phyloP scores from a whole-genome alignment of 2,329 filamentous ascomycete genomes.

The Pochonia chlamydosporia region DNA sequence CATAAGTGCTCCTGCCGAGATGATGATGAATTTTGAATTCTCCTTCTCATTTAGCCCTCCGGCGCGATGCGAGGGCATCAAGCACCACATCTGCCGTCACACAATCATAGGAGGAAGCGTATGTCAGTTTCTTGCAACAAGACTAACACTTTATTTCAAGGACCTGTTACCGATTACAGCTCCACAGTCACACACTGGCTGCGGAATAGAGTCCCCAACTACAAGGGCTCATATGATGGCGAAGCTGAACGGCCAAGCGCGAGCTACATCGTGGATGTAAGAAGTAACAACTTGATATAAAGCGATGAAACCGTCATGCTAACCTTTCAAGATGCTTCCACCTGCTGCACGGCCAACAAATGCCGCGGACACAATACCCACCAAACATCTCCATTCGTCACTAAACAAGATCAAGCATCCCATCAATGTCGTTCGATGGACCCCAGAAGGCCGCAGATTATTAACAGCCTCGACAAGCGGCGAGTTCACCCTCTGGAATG shows the following conservation, averaged over 20 bases:
- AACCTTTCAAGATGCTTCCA: conserved; percentile 66
- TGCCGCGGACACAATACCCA: conserved; percentile 81
- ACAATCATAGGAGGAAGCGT: neutral
- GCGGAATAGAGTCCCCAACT: conserved; percentile 65
- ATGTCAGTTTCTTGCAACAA: conserved; percentile 4
- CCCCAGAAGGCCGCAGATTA: conserved; percentile 85
- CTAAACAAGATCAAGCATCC: conserved; percentile 98
- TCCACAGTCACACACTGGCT: conserved; percentile 89
- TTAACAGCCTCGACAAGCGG: conserved; percentile 93
- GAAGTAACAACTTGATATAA: neutral
- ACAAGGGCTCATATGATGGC: conserved; percentile 63
- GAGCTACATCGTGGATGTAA: conserved; percentile 84
- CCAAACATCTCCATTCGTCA: conserved; percentile 96
- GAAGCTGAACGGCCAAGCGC: conserved; percentile 79
- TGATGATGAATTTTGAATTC: neutral
- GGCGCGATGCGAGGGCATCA: neutral
- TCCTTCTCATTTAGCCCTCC: neutral
- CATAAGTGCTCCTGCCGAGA: neutral
- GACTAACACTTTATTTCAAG: conserved; percentile 37
- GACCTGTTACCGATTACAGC: conserved; percentile 89
- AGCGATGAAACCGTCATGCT: conserved; percentile 6
- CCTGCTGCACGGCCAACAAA: conserved; percentile 69
- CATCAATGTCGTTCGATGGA: conserved; percentile 96
- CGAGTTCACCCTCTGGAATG: conserved; percentile 98
- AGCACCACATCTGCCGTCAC: neutral